phyloP scores from a whole-genome alignment of 2,329 filamentous ascomycete species.

The Coniochaeta prunicola region DNA sequence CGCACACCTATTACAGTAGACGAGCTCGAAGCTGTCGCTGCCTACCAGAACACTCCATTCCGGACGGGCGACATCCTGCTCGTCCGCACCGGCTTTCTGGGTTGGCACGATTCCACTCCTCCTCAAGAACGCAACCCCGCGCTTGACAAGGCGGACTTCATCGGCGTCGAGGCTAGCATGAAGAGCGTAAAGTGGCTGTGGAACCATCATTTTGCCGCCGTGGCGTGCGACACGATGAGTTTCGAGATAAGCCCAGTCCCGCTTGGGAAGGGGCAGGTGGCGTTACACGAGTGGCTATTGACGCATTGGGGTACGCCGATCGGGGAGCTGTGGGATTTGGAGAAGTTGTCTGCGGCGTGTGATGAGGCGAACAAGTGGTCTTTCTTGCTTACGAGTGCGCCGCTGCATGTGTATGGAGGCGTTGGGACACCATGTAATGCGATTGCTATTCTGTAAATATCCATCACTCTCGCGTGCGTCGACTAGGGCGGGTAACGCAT shows the following conservation, averaged over 20 bases:
- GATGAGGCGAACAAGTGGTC: constrained; percentile 9
- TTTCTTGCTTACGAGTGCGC: constrained; percentile 13
- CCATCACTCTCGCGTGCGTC: background rate
- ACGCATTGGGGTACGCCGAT: constrained; percentile 18
- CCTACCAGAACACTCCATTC: constrained; percentile 33
- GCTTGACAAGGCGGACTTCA: background rate
- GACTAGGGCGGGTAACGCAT: too few species aligned
- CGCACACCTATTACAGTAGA: constrained; percentile 28
- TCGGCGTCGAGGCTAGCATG: constrained; percentile 11
- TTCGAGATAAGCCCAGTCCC: constrained; percentile 16
- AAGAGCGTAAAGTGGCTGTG: constrained; percentile 18
- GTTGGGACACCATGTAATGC: constrained; percentile 13
- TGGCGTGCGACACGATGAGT: constrained; percentile 16
- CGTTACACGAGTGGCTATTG: constrained; percentile 18
- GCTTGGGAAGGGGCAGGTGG: constrained; percentile 7
- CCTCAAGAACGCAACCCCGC: constrained; percentile 13
- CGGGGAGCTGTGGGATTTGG: constrained; percentile 21
- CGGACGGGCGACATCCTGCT: constrained; percentile 47
- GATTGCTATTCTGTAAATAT: constrained; percentile 11
- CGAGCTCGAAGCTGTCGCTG: constrained; percentile 33
- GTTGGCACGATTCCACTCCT: constrained; percentile 29
- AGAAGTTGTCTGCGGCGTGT: constrained; percentile 13
- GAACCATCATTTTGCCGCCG: constrained; percentile 19
- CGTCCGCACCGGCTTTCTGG: constrained; percentile 43
- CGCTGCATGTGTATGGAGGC: constrained; percentile 11